Evolutionary conservation across 371 early-diverging fungal genomes (phyloP).

Genomic region (Blakeslea trispora): DNA sequence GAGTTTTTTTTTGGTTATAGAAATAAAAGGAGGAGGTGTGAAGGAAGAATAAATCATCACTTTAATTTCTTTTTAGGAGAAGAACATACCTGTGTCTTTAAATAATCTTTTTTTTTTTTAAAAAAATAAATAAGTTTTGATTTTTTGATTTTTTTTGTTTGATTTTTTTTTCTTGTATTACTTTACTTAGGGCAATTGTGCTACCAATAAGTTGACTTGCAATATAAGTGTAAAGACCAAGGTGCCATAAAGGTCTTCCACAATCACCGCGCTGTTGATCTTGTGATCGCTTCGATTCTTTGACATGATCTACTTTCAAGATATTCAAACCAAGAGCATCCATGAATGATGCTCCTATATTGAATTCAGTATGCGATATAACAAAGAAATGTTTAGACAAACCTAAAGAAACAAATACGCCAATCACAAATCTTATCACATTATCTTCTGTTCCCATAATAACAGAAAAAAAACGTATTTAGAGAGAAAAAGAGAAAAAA

Average conservation of each 20-base stretch:
- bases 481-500: slow-evolving; percentile 20
- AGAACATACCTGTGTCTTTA: slow-evolving; percentile 61
- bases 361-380: neutral
- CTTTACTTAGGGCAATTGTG: slow-evolving; percentile 68
- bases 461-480: slow-evolving; percentile 2
- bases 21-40: neutral
- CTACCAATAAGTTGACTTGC: slow-evolving; percentile 67
- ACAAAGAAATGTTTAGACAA: neutral
- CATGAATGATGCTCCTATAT: slow-evolving; percentile 58
- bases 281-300: slow-evolving; percentile 47
- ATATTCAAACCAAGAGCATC: slow-evolving; percentile 74
- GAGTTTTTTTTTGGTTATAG: neutral
- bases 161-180: no score
- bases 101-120: slow-evolving; percentile 49
- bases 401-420: slow-evolving; percentile 64
- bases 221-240: slow-evolving; percentile 69
- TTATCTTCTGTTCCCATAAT: slow-evolving; percentile 41
- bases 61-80: slow-evolving; percentile 1
- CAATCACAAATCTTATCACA: slow-evolving; percentile 60
- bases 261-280: slow-evolving; percentile 62
- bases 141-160: no score
- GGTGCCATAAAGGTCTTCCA: slow-evolving; percentile 68
- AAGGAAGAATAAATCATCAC: neutral
- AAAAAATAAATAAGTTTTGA: no score
- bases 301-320: slow-evolving; percentile 68